Evolutionary conservation across 768 basidiomycete species (phyloP), one percentile per base, ranked within the genome.

Genomic region (Hirschioporus abietinus): DNA sequence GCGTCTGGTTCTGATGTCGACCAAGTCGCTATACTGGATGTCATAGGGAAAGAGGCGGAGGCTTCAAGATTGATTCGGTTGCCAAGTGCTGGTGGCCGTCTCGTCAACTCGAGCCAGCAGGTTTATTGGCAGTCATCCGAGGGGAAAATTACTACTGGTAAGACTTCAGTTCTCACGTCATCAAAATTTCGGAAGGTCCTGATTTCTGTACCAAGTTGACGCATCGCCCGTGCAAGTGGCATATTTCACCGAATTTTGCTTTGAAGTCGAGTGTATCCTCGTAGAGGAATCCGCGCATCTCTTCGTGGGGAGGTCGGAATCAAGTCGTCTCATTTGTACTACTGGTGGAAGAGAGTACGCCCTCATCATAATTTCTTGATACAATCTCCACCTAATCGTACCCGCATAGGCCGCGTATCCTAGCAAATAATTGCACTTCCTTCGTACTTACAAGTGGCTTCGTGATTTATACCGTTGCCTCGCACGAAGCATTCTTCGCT

Each of bases 391-490:
- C 7, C 64, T 52, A 3, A 52, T 52, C 1, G 12, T 15, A 52
- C 4, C 20, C 42, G 4, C 20, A 52, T 15, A 52, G 42, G 20
- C 20, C 42, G 12, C 42, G 42, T 20, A 5, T 20, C 24, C 25
- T 64, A 24, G 52, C 34, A 63, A 58, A 7, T 10, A 24, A 27
- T 63, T 34, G 58, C 58, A 34, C 23, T 42, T 35, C 24, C 17
- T 65, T 58, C 58, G 58, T 60, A 7, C 18, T 42, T 5, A 25
- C 90, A 0, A 86, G 91, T 0, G 85, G 86, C 23, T 95, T 92
- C 74, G 78, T 96, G 35, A 88, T 96, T 65, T 96, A 87, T 77
- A 94, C 92, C 0, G 93, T 94, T 0, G 87, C 86, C 7, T 78
- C 90, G 0, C 96, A 99, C 72, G 88, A 92, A 30, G 89, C 86